Percentiles rank a stretch among this genome's conserved stretches.
These are phyloP conservation scores for Trichoderma arundinaceum DNA, from an alignment of 2,329 filamentous ascomycete species.

Conservation along the genomic window DNA sequence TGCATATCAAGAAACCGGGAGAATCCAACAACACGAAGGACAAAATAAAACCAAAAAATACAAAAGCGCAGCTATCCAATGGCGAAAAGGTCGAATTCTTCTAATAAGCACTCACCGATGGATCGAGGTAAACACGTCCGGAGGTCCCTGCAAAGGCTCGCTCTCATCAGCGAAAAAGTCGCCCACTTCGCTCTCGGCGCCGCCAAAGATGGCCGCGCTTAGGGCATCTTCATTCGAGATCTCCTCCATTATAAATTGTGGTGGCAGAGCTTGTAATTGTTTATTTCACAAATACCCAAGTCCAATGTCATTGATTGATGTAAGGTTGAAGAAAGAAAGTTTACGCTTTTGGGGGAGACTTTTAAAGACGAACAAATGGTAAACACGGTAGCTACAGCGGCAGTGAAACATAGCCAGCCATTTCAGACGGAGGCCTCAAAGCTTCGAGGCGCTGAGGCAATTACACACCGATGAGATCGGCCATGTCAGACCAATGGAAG, in stretches of 20 bases:
- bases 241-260: neutral
- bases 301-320: too few relatives aligned
- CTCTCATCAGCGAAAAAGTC: conserved; percentile 11
- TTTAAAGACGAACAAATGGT: too few relatives aligned
- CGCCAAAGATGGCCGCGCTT: conserved; percentile 1
- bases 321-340: too few relatives aligned
- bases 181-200: conserved; percentile 2
- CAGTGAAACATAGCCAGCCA: neutral
- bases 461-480: conserved; percentile 21
- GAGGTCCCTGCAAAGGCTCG: neutral
- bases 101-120: conserved; percentile 31
- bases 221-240: conserved; percentile 1
- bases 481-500: neutral
- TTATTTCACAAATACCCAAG: too few relatives aligned
- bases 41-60: neutral
- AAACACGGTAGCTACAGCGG: too few relatives aligned
- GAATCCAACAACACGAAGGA: neutral
- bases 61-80: too few relatives aligned
- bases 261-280: too few relatives aligned
- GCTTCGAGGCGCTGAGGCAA: conserved; percentile 9
- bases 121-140: conserved; percentile 26
- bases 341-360: too few relatives aligned
- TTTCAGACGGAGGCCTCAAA: conserved; percentile 15
- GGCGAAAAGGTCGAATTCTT: neutral
- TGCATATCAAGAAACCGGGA: neutral